Base-by-base conservation (phyloP, 345 rosid genomes). In the Dimocarpus longan region DNA sequence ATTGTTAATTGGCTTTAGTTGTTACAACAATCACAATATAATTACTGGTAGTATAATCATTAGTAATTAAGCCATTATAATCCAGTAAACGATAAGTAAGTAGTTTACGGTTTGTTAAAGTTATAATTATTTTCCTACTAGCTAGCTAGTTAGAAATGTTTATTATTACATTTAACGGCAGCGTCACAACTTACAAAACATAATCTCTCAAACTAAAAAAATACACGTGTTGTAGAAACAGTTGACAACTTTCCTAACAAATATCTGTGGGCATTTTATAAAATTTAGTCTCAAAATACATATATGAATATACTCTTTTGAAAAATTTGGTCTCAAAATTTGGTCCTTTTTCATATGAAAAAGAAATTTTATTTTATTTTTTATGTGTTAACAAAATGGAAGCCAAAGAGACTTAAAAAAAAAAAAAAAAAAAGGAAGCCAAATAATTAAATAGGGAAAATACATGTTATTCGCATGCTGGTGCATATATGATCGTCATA, bases 381-480 rank as follows among this genome's bases (percentile, higher is more conserved):
- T 42, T 73, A 73, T 40, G 40, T 60, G 24, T 43, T 74, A 68
- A 42, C 66, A 40, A 60, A 60, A 43, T 62, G 69, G 77, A 74
- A 74, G 46, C 57, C 37, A 32, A 32, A 2, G 1, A 32, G 2
- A 32, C 37, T 32, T 32, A 1, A 32, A 32, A 32, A 32, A 32
- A 32, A 32, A 32, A 32, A 32, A 32, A 32, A 32, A 32, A 32
- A 32, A 32, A 3, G 37, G 37, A 32, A 32, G 37, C 37, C 22
- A 9, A 66, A 60, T 42, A n/a, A 13, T 42, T 59, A 59, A 43
- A 26, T 16, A 52, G 13, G 5, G 15, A 13, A 5, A 18, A 32
- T 28, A 42, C 43, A 62, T 59, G 77, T 74, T 43, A 74, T 73
- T 50, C 6, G 76, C 56, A 73, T 59, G 68, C 11, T 18, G 44